phyloP scores from a whole-genome alignment of 2,329 filamentous ascomycete species.

The Helotiales sp. region DNA sequence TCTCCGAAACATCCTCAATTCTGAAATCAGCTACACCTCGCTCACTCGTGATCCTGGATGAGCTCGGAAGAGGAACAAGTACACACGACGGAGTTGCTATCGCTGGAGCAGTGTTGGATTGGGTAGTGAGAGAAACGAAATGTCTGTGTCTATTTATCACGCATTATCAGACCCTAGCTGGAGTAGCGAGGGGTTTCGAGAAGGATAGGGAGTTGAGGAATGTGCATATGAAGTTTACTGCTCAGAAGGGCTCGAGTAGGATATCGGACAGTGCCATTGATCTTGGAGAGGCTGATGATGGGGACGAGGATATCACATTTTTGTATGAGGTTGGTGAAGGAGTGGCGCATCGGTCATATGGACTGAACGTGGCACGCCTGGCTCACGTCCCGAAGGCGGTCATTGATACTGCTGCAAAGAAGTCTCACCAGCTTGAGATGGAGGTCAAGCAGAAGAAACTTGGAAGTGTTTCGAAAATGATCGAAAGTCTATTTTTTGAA shows the following conservation, averaged over 20 bases:
- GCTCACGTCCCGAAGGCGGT: constrained; percentile 78
- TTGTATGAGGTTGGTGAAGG: constrained; percentile 90
- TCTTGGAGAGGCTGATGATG: constrained; percentile 36
- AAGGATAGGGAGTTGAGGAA: constrained; percentile 67
- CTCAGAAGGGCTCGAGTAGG: constrained; percentile 22
- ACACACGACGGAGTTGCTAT: constrained; percentile 97
- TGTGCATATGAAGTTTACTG: constrained; percentile 89
- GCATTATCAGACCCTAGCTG: constrained; percentile 85
- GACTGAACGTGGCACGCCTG: constrained; percentile 86
- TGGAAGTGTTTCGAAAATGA: constrained; percentile 29
- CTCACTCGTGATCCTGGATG: constrained; percentile 88
- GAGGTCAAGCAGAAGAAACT: constrained; percentile 66
- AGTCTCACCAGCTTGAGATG: constrained; percentile 79
- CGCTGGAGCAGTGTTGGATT: constrained; percentile 84
- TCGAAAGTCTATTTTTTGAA: constrained; percentile 26
- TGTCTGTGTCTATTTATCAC: constrained; percentile 95
- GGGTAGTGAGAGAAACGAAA: constrained; percentile 72
- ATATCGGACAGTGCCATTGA: constrained; percentile 44
- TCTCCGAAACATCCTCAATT: constrained; percentile 89
- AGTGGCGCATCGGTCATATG: constrained; percentile 91
- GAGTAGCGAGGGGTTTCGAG: constrained; percentile 67
- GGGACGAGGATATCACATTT: constrained; percentile 83
- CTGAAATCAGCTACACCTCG: constrained; percentile 84
- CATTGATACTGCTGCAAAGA: constrained; percentile 75
- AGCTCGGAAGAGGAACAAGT: constrained; percentile 88